Conservation (phyloP, 1,284 basidiomycete genomes). For the Pascua guehoae region DNA sequence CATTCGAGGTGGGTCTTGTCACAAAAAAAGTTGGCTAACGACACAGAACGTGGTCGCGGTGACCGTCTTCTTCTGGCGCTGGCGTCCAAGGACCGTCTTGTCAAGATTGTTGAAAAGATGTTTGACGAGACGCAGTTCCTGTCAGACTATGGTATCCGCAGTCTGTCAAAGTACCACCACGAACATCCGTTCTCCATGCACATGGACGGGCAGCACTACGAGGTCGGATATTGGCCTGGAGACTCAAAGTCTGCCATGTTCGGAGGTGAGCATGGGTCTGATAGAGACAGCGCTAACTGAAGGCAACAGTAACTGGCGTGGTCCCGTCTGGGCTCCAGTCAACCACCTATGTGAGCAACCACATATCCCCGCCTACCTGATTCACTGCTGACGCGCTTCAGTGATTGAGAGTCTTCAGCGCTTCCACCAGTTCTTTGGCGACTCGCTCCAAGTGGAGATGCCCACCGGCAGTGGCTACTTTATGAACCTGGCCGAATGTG, state of each 20-base stretch:
- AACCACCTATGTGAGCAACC: slow-evolving; percentile 77
- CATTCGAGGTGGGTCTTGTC: slow-evolving; percentile 52
- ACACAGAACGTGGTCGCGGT: slow-evolving; percentile 68
- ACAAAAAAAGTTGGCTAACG: slow-evolving; percentile 49
- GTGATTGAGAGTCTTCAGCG: slow-evolving; percentile 63
- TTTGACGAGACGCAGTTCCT: slow-evolving; percentile 94
- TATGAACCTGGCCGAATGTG: slow-evolving; percentile 88
- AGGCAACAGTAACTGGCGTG: slow-evolving; percentile 91
- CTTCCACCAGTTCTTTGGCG: slow-evolving; percentile 95
- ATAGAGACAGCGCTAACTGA: too few relatives aligned
- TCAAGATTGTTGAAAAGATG: slow-evolving; percentile 91
- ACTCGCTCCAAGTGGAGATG: slow-evolving; percentile 84
- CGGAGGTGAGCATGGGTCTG: slow-evolving; percentile 66
- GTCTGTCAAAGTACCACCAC: slow-evolving; percentile 86
- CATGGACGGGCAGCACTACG: slow-evolving; percentile 85
- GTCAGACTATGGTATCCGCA: slow-evolving; percentile 89
- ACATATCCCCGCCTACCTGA: slow-evolving; percentile 38
- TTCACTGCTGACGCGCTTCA: slow-evolving; percentile 7
- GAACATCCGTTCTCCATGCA: slow-evolving; percentile 92
- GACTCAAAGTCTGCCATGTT: slow-evolving; percentile 91
- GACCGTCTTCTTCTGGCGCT: slow-evolving; percentile 85
- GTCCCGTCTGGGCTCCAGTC: slow-evolving; percentile 81
- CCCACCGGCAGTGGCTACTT: slow-evolving; percentile 92
- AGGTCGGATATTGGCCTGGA: slow-evolving; percentile 95
- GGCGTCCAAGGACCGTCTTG: slow-evolving; percentile 83